Evolutionary conservation across 2,329 filamentous ascomycete genomes (phyloP).

Genomic region (Plectosphaerella cucumerina): DNA sequence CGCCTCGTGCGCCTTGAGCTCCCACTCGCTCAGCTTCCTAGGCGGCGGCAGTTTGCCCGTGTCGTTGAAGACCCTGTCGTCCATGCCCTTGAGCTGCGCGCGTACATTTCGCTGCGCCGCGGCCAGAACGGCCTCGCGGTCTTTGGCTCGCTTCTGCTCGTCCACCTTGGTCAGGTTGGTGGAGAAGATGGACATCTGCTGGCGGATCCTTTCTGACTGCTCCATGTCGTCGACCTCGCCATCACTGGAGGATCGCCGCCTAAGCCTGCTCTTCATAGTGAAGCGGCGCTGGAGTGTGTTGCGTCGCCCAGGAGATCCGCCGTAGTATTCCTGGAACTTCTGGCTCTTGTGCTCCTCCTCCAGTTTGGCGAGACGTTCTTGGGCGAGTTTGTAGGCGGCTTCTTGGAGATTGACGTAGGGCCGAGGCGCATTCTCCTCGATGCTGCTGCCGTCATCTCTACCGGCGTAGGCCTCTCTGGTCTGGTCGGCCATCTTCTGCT

Average conservation of each 20-base stretch:
- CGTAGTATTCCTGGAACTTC: slow-evolving; percentile 75
- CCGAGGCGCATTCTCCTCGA: slow-evolving; percentile 41
- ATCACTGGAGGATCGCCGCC: slow-evolving; percentile 65
- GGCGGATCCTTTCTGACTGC: slow-evolving; percentile 67
- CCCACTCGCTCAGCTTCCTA: slow-evolving; percentile 71
- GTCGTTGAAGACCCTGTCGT: slow-evolving; percentile 72
- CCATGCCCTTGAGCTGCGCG: slow-evolving; percentile 72
- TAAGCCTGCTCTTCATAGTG: slow-evolving; percentile 49
- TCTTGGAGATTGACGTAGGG: slow-evolving; percentile 69
- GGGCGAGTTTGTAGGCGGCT: slow-evolving; percentile 79
- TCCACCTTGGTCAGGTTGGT: slow-evolving; percentile 65
- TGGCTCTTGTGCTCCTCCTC: slow-evolving; percentile 63
- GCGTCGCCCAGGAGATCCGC: slow-evolving; percentile 39
- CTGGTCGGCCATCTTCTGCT: slow-evolving; percentile 58
- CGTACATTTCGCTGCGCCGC: slow-evolving; percentile 85
- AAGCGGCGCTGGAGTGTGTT: slow-evolving; percentile 27
- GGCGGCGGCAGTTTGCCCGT: slow-evolving; percentile 67
- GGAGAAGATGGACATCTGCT: slow-evolving; percentile 76
- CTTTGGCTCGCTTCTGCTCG: slow-evolving; percentile 66
- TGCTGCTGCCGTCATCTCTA: slow-evolving; percentile 22
- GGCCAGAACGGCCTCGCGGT: slow-evolving; percentile 71
- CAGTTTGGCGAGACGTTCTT: slow-evolving; percentile 77
- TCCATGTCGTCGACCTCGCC: slow-evolving; percentile 61
- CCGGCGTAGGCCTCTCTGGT: slow-evolving; percentile 33
- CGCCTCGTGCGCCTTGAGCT: slow-evolving; percentile 66